Base-by-base conservation (phyloP, 495 filamentous ascomycete species). In the Trichocladium uniseriatum region DNA sequence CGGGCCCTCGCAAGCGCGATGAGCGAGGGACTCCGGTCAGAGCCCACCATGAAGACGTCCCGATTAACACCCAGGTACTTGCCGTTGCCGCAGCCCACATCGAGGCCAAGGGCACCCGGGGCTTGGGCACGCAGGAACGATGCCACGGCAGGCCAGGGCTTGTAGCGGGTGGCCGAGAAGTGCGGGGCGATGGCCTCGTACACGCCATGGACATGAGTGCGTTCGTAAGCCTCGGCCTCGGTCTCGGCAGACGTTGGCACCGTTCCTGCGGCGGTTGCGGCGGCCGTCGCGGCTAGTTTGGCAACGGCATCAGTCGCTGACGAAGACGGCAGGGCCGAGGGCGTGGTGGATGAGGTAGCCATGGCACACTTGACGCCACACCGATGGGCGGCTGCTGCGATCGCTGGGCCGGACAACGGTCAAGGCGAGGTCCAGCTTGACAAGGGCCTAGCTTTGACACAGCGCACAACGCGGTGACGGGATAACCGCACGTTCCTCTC, bases 131-230 rank as follows among this genome's bases (percentile, higher is more conserved):
- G 67, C 35, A 98, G 78, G 64, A 96, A 98, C 36, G 68, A 66
- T 57, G 89, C 82, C 40, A 96, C 85, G 58, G 94, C 83, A 18
- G 92, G 92, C 92, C 92, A 98, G 50, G 92, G 89, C 81, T 96
- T 96, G 76, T 95, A 90, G 43, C 92, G 80, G 18, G 92, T 98
- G 10, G 87, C 80, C 13, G 91, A 95, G 69, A 98, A 98, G 69
- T 97, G 92, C 13, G 80, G 73, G 13, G 92, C 92, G 59, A 98
- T 98, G 53, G 90, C 78, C 62, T 95, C 86, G 69, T 98, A 98
- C 48, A 98, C 86, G 53, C 79, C 71, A 67, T 98, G 92, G 46
- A 98, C 92, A 68, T 95, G 84, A 52, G 83, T 65, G 39, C 81
- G 75, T 67, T 98, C 92, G 64, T 95, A 95, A 49, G 63, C 60